These are phyloP conservation scores for Marchantia polymorpha DNA, from an alignment of 225 moss, liverwort and hornwort genomes.

Conservation along the genomic window DNA sequence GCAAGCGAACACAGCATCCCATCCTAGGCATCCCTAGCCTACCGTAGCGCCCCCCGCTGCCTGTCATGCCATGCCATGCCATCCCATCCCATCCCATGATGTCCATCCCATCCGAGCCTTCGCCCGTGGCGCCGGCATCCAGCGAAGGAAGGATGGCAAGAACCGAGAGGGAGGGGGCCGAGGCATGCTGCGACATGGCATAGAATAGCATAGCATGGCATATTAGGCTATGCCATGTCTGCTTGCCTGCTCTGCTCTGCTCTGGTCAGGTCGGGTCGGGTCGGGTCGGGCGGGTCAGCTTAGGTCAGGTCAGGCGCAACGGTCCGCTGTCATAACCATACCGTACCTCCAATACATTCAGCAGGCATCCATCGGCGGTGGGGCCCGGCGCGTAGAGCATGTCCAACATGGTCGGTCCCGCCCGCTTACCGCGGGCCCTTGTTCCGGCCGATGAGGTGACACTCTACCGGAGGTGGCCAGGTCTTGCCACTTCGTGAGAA, in stretches of 20 bases:
- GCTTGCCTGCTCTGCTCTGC: neutral
- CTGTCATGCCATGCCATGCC: neutral
- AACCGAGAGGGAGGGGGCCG: no score
- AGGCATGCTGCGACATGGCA: no score
- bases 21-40: conserved; percentile 11
- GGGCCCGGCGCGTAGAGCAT: neutral
- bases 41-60: neutral
- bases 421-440: neutral
- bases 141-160: neutral
- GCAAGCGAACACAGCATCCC: neutral
- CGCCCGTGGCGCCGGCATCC: neutral
- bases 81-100: neutral
- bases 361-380: neutral
- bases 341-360: neutral
- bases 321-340: conserved; percentile 21
- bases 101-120: neutral
- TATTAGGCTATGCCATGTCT: neutral
- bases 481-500: neutral
- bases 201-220: conserved; percentile 15
- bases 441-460: neutral
- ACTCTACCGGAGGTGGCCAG: neutral
- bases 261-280: neutral
- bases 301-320: conserved; percentile 18
- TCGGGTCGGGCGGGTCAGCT: no score
- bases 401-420: conserved; percentile 11